A percentile compares a stretch with the other conserved stretches of the same genome.
Evolutionary conservation across 805 yeast species (phyloP).

Genomic region (Ogataea salicorniae): DNA sequence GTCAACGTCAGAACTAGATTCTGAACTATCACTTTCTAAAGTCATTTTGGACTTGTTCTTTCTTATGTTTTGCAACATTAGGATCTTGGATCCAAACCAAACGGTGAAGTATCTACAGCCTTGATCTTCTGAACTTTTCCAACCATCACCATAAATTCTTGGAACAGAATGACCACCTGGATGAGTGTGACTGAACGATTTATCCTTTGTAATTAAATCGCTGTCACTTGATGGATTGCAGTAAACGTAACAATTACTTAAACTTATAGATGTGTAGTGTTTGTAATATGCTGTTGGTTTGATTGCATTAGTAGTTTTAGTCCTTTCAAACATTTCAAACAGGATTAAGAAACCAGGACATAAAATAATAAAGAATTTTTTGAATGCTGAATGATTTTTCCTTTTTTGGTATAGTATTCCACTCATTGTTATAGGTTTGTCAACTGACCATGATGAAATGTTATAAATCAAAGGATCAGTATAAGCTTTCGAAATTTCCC

Average conservation of each 20-base stretch:
- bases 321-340: constrained; percentile 47
- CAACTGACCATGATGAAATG: constrained; percentile 53
- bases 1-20: constrained; percentile 2
- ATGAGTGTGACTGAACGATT: constrained; percentile 36
- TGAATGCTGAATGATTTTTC: constrained; percentile 63
- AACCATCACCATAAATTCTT: constrained; percentile 73
- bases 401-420: constrained; percentile 70
- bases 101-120: constrained; percentile 70
- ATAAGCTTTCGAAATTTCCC: constrained; percentile 48
- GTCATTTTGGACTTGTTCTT: constrained; percentile 1
- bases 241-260: constrained; percentile 67
- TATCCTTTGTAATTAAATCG: constrained; percentile 45
- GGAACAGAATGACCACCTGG: constrained; percentile 63
- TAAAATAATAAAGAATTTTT: constrained; percentile 53
- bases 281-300: constrained; percentile 45
- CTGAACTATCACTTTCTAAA: not conserved
- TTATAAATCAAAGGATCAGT: constrained; percentile 53
- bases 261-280: constrained; percentile 54
- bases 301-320: constrained; percentile 36
- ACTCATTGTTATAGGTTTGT: constrained; percentile 53
- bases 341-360: constrained; percentile 66
- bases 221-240: constrained; percentile 58
- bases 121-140: constrained; percentile 78
- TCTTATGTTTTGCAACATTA: constrained; percentile 29
- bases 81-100: constrained; percentile 71